Evolutionary conservation across 345 rosid genomes (phyloP).

Genomic region (Gossypium bickii): DNA sequence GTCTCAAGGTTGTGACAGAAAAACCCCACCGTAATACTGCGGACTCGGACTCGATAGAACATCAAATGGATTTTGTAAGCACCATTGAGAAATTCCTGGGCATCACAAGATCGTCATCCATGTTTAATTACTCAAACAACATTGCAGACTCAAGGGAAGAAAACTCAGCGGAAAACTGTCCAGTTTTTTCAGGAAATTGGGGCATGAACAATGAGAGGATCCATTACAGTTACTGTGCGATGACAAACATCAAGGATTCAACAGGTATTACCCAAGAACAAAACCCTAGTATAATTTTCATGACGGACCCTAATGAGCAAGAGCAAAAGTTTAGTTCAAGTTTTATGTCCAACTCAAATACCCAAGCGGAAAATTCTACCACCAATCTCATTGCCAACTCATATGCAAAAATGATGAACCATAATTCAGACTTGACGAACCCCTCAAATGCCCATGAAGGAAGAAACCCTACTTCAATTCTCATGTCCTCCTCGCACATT

Average conservation of each 20-base stretch:
- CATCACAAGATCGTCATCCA: constrained; percentile 22
- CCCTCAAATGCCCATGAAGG: neutral
- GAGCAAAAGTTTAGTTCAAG: neutral
- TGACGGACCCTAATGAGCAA: constrained; percentile 12
- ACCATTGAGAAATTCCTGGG: constrained; percentile 56
- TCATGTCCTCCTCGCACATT: constrained; percentile 18
- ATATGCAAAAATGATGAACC: constrained; percentile 19
- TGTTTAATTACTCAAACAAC: constrained; percentile 24
- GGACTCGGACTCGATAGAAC: constrained; percentile 14
- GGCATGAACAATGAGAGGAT: constrained; percentile 13
- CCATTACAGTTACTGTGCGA: constrained; percentile 19
- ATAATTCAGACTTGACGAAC: constrained; percentile 22
- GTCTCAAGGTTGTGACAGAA: constrained; percentile 12
- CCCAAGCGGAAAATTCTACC: constrained; percentile 20
- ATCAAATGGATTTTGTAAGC: constrained; percentile 40
- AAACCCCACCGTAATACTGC: constrained; percentile 23
- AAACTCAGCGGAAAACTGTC: constrained; percentile 20
- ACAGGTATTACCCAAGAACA: constrained; percentile 29
- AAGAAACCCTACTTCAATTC: neutral
- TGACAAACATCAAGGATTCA: constrained; percentile 26
- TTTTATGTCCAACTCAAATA: neutral
- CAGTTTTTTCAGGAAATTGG: constrained; percentile 27
- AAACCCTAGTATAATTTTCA: constrained; percentile 25
- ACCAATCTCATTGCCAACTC: constrained; percentile 17
- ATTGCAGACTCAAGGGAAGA: constrained; percentile 19